These are phyloP conservation scores for Alternaria sp. DNA, from an alignment of 2,329 filamentous ascomycete genomes.

Conservation along the genomic window DNA sequence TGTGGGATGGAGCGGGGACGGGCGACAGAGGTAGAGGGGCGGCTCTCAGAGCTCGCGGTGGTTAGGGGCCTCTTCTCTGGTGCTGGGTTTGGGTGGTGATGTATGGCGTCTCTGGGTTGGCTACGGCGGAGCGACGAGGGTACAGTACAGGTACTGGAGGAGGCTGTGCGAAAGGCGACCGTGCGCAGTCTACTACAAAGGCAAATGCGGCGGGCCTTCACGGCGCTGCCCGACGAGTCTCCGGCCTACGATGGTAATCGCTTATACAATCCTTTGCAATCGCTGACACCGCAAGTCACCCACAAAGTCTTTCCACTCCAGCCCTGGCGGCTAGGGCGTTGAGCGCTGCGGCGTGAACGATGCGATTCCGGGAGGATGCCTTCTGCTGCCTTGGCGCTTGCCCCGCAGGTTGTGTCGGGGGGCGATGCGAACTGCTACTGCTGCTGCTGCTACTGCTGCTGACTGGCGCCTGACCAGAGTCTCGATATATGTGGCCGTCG, in stretches of 20 bases:
- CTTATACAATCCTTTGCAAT: slow-evolving; percentile 35
- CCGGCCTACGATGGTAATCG: slow-evolving; percentile 19
- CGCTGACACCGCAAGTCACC: slow-evolving; percentile 7
- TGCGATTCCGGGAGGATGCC: slow-evolving; percentile 18
- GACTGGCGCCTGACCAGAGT: background rate
- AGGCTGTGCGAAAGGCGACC: slow-evolving; percentile 42
- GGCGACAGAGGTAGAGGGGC: slow-evolving; percentile 16
- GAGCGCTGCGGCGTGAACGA: slow-evolving; percentile 3
- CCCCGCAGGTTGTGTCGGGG: slow-evolving; percentile 24
- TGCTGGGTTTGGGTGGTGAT: slow-evolving; percentile 9
- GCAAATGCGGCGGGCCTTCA: slow-evolving; percentile 29
- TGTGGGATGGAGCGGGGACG: background rate
- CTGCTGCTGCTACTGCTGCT: slow-evolving; percentile 1
- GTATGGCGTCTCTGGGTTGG: slow-evolving; percentile 18
- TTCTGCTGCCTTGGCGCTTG: slow-evolving; percentile 29
- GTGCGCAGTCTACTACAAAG: slow-evolving; percentile 38
- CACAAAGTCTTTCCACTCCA: background rate
- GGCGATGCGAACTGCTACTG: slow-evolving; percentile 15
- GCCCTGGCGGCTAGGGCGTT: slow-evolving; percentile 8
- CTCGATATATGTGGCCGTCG: background rate
- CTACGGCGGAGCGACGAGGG: slow-evolving; percentile 32
- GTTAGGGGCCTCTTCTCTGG: slow-evolving; percentile 10
- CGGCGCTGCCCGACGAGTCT: slow-evolving; percentile 25
- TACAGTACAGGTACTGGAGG: slow-evolving; percentile 25
- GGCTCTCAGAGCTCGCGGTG: slow-evolving; percentile 46